Conservation (phyloP, 768 basidiomycete genomes). For the Lactifluus rugatus region DNA sequence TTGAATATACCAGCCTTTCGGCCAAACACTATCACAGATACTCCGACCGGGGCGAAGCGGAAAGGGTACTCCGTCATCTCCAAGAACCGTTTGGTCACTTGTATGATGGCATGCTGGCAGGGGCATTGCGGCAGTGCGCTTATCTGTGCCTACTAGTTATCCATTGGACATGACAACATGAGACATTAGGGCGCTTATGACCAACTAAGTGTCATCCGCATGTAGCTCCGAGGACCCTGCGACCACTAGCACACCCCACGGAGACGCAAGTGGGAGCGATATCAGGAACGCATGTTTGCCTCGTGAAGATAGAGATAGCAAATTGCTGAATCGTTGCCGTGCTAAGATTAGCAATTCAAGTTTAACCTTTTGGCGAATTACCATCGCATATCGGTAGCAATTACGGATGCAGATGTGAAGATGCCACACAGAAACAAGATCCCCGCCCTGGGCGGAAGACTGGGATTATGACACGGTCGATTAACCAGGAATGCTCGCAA, state of each 20-base stretch:
- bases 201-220: conserved; percentile 1
- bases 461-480: conserved; percentile 9
- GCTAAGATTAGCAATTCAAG: conserved; percentile 11
- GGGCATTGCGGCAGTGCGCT: conserved; percentile 7
- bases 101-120: conserved; percentile 17
- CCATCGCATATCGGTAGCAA: conserved; percentile 14
- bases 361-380: conserved; percentile 22
- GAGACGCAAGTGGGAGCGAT: conserved; percentile 8
- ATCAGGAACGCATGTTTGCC: conserved; percentile 16
- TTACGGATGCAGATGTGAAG: conserved; percentile 13
- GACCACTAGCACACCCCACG: conserved; percentile 10
- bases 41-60: conserved; percentile 15
- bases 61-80: conserved; percentile 5
- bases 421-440: conserved; percentile 11
- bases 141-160: conserved; percentile 10
- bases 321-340: conserved; percentile 3
- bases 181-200: neutral
- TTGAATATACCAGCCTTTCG: conserved; percentile 2
- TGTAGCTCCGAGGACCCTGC: conserved; percentile 13
- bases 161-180: conserved; percentile 4
- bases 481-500: neutral
- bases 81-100: neutral
- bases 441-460: conserved; percentile 6
- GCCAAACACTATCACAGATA: conserved; percentile 18
- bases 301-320: conserved; percentile 11